Conservation (phyloP, 2,329 filamentous ascomycete species). For the Xylariaceae sp. region DNA sequence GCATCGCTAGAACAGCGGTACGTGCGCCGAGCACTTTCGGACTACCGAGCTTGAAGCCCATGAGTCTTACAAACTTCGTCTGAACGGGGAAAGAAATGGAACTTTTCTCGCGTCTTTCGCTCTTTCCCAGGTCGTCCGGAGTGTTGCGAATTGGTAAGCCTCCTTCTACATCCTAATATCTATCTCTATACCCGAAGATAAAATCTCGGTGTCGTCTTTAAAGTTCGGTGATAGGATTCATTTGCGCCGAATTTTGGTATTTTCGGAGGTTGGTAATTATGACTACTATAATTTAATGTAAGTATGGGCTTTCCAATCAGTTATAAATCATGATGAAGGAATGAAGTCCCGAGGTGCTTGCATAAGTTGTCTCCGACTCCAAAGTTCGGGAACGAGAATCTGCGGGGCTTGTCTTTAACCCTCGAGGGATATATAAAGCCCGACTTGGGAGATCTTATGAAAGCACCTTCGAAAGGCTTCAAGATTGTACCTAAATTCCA, state of each 20-base stretch:
- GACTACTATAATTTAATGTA: too few species aligned
- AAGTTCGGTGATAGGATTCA: too few species aligned
- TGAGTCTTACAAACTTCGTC: neutral
- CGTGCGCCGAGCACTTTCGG: neutral
- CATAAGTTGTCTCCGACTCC: neutral
- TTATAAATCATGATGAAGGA: too few species aligned
- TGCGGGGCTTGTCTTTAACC: slow-evolving; percentile 10
- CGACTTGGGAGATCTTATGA: neutral
- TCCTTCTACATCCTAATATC: neutral
- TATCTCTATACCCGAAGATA: too few species aligned
- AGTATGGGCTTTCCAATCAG: too few species aligned
- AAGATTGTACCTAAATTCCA: too few species aligned
- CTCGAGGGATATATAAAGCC: slow-evolving; percentile 19
- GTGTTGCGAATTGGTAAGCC: neutral
- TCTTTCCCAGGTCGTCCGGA: too few species aligned
- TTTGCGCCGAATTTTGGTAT: too few species aligned
- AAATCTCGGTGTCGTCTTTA: too few species aligned
- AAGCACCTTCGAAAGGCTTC: neutral
- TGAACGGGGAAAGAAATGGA: too few species aligned
- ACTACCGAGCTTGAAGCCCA: neutral
- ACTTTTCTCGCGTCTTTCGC: too few species aligned
- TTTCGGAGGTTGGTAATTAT: too few species aligned
- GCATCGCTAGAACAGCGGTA: slow-evolving; percentile 8
- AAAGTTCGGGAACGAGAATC: neutral
- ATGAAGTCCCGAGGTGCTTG: neutral